Conservation (phyloP, 2,329 filamentous ascomycete genomes). For the Botrytis galanthina region DNA sequence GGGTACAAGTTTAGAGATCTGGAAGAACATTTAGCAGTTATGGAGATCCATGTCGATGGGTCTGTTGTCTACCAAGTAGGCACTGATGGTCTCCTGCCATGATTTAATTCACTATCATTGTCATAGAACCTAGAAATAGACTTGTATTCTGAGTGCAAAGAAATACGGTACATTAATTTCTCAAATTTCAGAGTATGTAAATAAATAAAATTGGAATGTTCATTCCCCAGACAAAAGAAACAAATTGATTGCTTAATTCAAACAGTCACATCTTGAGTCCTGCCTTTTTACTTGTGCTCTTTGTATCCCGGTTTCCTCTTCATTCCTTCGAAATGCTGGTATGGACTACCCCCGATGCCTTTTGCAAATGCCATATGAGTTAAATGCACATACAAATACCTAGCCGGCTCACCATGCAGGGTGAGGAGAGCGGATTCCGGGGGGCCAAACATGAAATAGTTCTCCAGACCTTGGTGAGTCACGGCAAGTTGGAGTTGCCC, state of each 20-base stretch:
- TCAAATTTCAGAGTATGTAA: background rate
- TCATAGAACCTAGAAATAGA: background rate
- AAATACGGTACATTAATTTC: background rate
- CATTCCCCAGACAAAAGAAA: background rate
- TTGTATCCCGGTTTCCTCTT: background rate
- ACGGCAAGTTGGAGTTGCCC: background rate
- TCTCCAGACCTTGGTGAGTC: background rate
- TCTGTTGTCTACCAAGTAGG: background rate
- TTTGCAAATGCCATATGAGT: constrained; percentile 20
- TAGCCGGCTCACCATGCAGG: background rate
- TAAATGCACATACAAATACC: constrained; percentile 7
- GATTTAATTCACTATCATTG: background rate
- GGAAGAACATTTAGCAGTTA: too few relatives aligned
- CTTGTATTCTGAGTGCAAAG: background rate
- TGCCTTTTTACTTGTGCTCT: constrained; percentile 1
- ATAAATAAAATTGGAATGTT: background rate
- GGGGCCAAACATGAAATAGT: background rate
- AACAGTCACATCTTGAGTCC: background rate
- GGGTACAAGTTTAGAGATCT: background rate
- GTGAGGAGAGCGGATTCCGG: background rate
- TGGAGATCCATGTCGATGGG: background rate
- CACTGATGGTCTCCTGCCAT: background rate
- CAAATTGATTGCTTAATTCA: too few relatives aligned
- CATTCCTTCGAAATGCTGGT: constrained; percentile 8
- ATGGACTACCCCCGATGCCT: background rate